A percentile compares a stretch with the other conserved stretches of the same genome.
Conservation (phyloP, 1,139 yeast genomes). For the Suhomyces anneliseae region DNA sequence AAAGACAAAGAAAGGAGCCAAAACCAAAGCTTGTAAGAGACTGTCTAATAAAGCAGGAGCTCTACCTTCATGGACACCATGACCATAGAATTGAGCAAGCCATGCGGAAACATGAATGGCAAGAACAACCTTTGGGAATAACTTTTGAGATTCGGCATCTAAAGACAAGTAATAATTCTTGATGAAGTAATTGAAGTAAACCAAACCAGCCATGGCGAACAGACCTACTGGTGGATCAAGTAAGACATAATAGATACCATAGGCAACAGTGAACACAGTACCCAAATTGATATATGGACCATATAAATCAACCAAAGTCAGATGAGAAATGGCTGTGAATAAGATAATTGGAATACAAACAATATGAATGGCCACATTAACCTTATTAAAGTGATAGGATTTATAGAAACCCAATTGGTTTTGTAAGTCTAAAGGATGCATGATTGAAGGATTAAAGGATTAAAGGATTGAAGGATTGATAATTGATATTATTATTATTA, state of each 20-base stretch:
- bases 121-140: slow-evolving; percentile 32
- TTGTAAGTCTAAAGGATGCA: slow-evolving; percentile 45
- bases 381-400: slow-evolving; percentile 69
- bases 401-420: slow-evolving; percentile 80
- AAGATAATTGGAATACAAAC: slow-evolving; percentile 79
- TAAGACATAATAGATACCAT: slow-evolving; percentile 41
- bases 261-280: slow-evolving; percentile 30
- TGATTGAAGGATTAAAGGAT: not conserved
- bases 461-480: too few relatives aligned
- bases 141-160: slow-evolving; percentile 17
- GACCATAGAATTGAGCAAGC: slow-evolving; percentile 90
- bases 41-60: slow-evolving; percentile 89
- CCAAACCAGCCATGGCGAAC: slow-evolving; percentile 36
- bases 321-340: slow-evolving; percentile 49
- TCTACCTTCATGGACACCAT: slow-evolving; percentile 74
- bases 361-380: slow-evolving; percentile 76
- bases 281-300: slow-evolving; percentile 45
- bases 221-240: slow-evolving; percentile 47
- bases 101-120: slow-evolving; percentile 57
- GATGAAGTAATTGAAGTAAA: slow-evolving; percentile 44
- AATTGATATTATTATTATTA: too few relatives aligned
- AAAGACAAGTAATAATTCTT: slow-evolving; percentile 21
- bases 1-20: slow-evolving; percentile 88
- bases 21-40: slow-evolving; percentile 76
- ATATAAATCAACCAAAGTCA: slow-evolving; percentile 23